phyloP scores from a whole-genome alignment of 208 protist genomes.

The Acanthamoeba triangularis region DNA sequence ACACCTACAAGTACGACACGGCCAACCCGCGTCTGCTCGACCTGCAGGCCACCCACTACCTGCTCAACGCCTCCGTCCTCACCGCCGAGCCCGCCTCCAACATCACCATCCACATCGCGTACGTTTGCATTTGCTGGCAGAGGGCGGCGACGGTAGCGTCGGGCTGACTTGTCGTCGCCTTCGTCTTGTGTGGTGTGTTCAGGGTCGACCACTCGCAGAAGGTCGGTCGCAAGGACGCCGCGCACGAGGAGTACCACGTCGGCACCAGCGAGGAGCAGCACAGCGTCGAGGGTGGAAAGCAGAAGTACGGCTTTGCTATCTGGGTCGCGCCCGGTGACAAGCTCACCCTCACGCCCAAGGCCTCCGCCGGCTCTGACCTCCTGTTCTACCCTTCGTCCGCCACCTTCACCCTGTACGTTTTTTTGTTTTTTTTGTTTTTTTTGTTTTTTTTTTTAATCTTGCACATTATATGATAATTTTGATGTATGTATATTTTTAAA shows the following conservation, averaged over 20 bases:
- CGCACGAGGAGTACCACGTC: conserved; percentile 16
- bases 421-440: background rate
- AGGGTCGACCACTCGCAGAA: conserved; percentile 12
- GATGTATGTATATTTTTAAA: background rate
- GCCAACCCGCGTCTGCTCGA: conserved; percentile 62
- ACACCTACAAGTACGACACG: conserved; percentile 71
- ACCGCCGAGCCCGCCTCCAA: conserved; percentile 3
- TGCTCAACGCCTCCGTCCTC: conserved; percentile 53
- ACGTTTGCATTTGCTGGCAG: background rate
- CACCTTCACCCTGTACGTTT: conserved; percentile 40
- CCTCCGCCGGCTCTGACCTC: conserved; percentile 24
- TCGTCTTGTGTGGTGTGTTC: background rate
- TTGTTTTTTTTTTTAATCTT: background rate
- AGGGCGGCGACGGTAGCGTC: background rate
- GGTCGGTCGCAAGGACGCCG: background rate
- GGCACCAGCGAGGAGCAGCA: background rate
- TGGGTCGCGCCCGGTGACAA: conserved; percentile 59
- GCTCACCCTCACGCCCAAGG: conserved; percentile 18
- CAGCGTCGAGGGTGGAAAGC: background rate
- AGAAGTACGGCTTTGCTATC: background rate
- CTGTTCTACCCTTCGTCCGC: conserved; percentile 53
- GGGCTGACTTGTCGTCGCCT: background rate
- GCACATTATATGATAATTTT: background rate
- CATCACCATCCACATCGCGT: conserved; percentile 39
- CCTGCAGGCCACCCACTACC: conserved; percentile 68